Percentiles rank a stretch among this genome's conserved stretches.
These are phyloP conservation scores for Trichosanthes truncata DNA, from an alignment of 306 rosid genomes.

Conservation along the genomic window DNA sequence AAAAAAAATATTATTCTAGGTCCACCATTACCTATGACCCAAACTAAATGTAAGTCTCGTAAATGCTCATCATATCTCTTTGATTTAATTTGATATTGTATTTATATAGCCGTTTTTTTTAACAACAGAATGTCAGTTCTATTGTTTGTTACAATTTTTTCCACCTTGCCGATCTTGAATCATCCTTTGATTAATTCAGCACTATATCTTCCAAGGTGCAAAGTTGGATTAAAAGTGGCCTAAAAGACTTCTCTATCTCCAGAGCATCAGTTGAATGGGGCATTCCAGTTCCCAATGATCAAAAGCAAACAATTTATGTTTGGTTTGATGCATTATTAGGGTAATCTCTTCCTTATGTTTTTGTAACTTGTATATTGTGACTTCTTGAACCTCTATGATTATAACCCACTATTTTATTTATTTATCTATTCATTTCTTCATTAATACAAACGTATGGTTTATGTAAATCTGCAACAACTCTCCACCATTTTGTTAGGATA, in stretches of 20 bases:
- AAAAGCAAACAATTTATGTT: conserved; percentile 79
- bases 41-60: background rate
- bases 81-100: background rate
- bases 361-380: background rate
- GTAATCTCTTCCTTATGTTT: conserved; percentile 24
- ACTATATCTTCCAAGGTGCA: conserved; percentile 61
- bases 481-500: conserved; percentile 4
- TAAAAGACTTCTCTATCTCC: conserved; percentile 87
- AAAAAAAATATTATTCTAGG: background rate
- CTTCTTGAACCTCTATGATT: background rate
- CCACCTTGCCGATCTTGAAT: background rate
- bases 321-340: conserved; percentile 99
- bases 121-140: background rate
- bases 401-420: background rate
- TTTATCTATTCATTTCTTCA: background rate
- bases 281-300: conserved; percentile 85
- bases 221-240: conserved; percentile 85
- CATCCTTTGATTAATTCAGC: conserved; percentile 13
- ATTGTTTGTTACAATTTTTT: background rate
- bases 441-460: conserved; percentile 9
- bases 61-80: background rate
- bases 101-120: background rate
- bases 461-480: background rate
- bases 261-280: conserved; percentile 98
- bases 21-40: background rate